These are phyloP conservation scores for Aspergillus conjunctus DNA, from an alignment of 495 filamentous ascomycete genomes.

Conservation along the genomic window DNA sequence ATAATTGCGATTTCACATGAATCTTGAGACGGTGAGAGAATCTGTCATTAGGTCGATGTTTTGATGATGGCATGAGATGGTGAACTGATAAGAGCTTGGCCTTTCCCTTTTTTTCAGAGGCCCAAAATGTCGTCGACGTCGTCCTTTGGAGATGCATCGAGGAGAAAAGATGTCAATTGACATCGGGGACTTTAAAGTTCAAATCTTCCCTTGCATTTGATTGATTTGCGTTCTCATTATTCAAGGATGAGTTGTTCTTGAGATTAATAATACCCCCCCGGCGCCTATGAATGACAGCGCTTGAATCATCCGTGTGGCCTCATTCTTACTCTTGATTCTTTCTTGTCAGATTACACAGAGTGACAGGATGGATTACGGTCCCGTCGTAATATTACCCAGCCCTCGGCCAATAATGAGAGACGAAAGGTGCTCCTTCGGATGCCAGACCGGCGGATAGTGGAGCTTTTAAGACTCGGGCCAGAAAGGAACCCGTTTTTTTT, in stretches of 20 bases:
- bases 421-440: slow-evolving; percentile 3
- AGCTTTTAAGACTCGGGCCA: background rate
- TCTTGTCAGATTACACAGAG: background rate
- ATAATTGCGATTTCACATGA: too few relatives aligned
- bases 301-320: background rate
- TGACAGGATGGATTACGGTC: background rate
- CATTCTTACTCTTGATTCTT: too few relatives aligned
- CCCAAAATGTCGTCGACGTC: too few relatives aligned
- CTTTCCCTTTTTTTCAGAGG: too few relatives aligned
- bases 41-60: background rate
- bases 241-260: background rate
- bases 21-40: background rate
- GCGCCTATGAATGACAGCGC: background rate
- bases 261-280: background rate
- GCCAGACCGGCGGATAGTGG: slow-evolving; percentile 19
- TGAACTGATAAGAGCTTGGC: too few relatives aligned
- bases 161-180: too few relatives aligned
- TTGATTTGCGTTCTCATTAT: background rate
- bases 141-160: too few relatives aligned
- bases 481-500: background rate
- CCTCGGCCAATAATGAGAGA: slow-evolving; percentile 3
- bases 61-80: background rate
- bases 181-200: background rate
- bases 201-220: background rate
- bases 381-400: background rate